Percentiles rank a stretch among this genome's conserved stretches.
These are phyloP conservation scores for Amanita molliuscula DNA, from an alignment of 768 basidiomycete species.

Conservation along the genomic window DNA sequence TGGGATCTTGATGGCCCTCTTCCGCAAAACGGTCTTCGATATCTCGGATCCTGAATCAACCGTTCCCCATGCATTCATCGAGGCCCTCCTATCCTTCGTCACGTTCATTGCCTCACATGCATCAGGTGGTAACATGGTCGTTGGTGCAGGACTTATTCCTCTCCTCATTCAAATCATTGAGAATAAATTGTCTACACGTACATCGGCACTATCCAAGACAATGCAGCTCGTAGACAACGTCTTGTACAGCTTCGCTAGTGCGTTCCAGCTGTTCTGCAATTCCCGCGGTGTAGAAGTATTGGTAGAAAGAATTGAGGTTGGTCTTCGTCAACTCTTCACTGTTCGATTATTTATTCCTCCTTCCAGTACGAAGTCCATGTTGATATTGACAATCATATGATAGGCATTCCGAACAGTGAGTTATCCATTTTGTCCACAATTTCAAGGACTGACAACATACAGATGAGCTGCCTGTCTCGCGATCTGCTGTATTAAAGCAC, in stretches of 20 bases:
- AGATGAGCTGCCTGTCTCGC: conserved; percentile 64
- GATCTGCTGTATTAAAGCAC: conserved; percentile 80
- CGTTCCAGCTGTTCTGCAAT: conserved; percentile 79
- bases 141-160: conserved; percentile 87
- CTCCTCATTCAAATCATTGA: conserved; percentile 85
- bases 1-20: conserved; percentile 83
- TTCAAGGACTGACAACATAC: not conserved
- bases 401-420: conserved; percentile 12
- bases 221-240: conserved; percentile 91
- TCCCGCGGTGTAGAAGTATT: conserved; percentile 77
- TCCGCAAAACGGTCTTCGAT: conserved; percentile 73
- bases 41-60: conserved; percentile 56
- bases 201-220: conserved; percentile 76
- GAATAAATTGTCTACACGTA: conserved; percentile 56
- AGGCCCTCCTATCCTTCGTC: conserved; percentile 78
- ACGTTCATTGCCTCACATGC: conserved; percentile 81
- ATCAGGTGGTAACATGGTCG: conserved; percentile 85
- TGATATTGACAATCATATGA: conserved; percentile 47
- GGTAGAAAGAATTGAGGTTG: conserved; percentile 80
- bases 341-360: conserved; percentile 3
- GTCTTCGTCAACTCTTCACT: conserved; percentile 12
- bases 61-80: conserved; percentile 66
- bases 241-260: conserved; percentile 80
- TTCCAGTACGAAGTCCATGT: conserved; percentile 56
- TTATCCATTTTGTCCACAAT: not conserved